phyloP scores from a whole-genome alignment of 495 filamentous ascomycete species.

The Ascobolus immersus region DNA sequence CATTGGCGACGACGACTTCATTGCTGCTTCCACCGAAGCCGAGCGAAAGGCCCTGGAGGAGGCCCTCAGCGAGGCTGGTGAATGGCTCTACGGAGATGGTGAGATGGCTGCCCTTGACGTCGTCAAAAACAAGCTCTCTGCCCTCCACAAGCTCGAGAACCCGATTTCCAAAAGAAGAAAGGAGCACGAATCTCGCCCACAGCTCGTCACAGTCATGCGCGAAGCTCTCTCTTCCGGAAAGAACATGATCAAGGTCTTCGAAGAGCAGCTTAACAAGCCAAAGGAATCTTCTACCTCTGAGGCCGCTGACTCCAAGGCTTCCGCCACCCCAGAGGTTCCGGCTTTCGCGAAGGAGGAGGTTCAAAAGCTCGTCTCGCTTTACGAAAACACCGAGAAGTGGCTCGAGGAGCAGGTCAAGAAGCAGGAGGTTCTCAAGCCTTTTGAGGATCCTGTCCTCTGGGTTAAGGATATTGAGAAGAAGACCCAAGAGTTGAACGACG shows the following conservation, averaged over 20 bases:
- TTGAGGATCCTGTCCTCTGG: slow-evolving; percentile 44
- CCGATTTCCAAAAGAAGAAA: slow-evolving; percentile 23
- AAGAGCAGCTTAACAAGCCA: slow-evolving; percentile 16
- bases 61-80: slow-evolving; percentile 29
- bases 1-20: slow-evolving; percentile 47
- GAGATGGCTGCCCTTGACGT: slow-evolving; percentile 33
- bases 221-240: slow-evolving; percentile 23
- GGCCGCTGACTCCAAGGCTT: slow-evolving; percentile 18
- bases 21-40: slow-evolving; percentile 42
- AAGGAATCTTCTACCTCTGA: slow-evolving; percentile 18
- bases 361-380: slow-evolving; percentile 24
- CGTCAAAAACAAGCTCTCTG: slow-evolving; percentile 44
- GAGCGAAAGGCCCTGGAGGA: slow-evolving; percentile 36
- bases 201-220: slow-evolving; percentile 19
- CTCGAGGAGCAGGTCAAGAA: slow-evolving; percentile 35
- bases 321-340: slow-evolving; percentile 26
- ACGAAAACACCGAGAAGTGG: slow-evolving; percentile 31
- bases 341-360: slow-evolving; percentile 34
- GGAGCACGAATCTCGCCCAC: slow-evolving; percentile 18
- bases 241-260: slow-evolving; percentile 19
- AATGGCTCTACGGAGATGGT: background rate
- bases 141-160: slow-evolving; percentile 27
- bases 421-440: slow-evolving; percentile 40
- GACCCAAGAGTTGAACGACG: slow-evolving; percentile 34
- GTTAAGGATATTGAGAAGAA: slow-evolving; percentile 37